Conservation (phyloP, 441 rosid species). For the Mallotus repandus region DNA sequence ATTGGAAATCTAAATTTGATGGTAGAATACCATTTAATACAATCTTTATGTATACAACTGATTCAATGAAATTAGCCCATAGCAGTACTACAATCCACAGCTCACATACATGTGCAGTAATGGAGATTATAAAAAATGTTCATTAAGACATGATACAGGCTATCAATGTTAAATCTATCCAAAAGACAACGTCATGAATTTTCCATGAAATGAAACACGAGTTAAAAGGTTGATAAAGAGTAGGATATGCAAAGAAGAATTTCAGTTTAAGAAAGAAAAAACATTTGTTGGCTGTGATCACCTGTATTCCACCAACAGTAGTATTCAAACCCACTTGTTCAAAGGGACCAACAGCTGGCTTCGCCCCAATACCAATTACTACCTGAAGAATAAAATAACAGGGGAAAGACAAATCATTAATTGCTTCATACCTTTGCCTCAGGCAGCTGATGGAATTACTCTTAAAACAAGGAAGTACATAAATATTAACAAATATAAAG, state of each 20-base stretch:
- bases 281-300: slow-evolving; percentile 16
- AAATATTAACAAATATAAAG: slow-evolving; percentile 8
- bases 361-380: slow-evolving; percentile 86
- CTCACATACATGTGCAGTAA: background rate
- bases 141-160: slow-evolving; percentile 1
- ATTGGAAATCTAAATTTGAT: background rate
- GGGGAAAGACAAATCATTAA: background rate
- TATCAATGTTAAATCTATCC: background rate
- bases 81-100: background rate
- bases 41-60: background rate
- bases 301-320: slow-evolving; percentile 82
- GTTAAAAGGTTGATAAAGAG: background rate
- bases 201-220: background rate
- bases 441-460: background rate
- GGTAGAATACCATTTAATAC: no score
- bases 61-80: background rate
- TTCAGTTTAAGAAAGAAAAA: background rate
- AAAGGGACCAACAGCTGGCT: slow-evolving; percentile 76
- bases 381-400: slow-evolving; percentile 37
- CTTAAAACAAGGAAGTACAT: background rate
- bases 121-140: background rate
- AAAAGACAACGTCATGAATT: background rate
- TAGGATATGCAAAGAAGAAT: slow-evolving; percentile 4
- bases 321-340: slow-evolving; percentile 60
- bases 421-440: background rate